A percentile compares a stretch with the other conserved stretches of the same genome.
phyloP scores from a whole-genome alignment of 805 yeast genomes.

The Sugiyamaella americana region DNA sequence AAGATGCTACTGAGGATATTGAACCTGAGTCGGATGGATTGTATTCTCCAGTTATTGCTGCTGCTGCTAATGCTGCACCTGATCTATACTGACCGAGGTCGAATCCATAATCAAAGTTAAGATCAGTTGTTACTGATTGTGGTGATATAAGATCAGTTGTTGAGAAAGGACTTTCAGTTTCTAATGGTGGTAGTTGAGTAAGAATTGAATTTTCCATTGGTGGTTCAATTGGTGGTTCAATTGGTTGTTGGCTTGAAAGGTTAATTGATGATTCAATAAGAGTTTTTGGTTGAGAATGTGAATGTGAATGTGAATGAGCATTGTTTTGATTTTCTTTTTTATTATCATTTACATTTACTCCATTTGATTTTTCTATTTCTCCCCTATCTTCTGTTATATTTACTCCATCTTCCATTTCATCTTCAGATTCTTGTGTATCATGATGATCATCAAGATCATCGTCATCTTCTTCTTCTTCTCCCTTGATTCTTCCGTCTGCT shows the following conservation, averaged over 20 bases:
- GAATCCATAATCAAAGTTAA: conserved; percentile 1
- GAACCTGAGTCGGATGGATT: conserved; percentile 2
- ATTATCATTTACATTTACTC: no score
- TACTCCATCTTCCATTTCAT: conserved; percentile 3
- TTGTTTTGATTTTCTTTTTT: no score
- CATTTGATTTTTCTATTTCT: no score
- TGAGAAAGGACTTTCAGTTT: background rate
- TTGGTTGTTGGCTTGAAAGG: no score
- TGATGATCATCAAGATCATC: conserved; percentile 3
- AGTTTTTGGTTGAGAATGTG: no score
- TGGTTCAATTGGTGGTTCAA: no score
- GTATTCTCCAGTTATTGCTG: conserved; percentile 9
- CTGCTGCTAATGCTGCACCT: conserved; percentile 18
- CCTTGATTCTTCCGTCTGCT: background rate
- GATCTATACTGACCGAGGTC: conserved; percentile 14
- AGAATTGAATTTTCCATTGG: conserved; percentile 4
- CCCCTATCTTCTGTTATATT: no score
- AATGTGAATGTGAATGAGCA: no score
- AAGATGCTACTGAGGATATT: conserved; percentile 4
- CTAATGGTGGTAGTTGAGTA: background rate
- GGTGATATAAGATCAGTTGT: background rate
- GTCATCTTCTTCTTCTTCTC: conserved; percentile 3
- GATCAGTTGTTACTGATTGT: conserved; percentile 2
- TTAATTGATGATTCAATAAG: no score
- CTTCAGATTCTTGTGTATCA: conserved; percentile 4